phyloP scores from a whole-genome alignment of 2,329 filamentous ascomycete species.

The Talaromyces sp. region DNA sequence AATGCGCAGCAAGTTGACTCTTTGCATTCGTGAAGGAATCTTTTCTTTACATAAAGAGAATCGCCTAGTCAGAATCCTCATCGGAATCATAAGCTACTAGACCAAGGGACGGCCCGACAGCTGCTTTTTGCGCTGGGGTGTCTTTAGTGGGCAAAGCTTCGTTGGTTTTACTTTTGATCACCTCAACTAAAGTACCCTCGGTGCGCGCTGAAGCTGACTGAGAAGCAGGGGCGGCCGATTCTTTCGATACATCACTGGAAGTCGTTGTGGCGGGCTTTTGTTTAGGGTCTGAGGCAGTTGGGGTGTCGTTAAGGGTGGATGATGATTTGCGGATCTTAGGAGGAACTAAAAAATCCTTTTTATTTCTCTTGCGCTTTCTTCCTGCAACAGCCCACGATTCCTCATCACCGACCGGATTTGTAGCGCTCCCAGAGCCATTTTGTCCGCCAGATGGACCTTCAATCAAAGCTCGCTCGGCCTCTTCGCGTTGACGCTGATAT shows the following conservation, averaged over 20 bases:
- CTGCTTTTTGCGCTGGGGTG: constrained; percentile 19
- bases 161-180: not conserved
- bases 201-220: not conserved
- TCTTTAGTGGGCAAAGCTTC: not conserved
- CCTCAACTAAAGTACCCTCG: not conserved
- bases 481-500: constrained; percentile 59
- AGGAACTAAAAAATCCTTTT: constrained; percentile 37
- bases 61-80: constrained; percentile 31
- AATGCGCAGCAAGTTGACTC: not conserved
- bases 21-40: not conserved
- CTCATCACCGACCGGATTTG: constrained; percentile 32
- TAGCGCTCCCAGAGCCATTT: constrained; percentile 15
- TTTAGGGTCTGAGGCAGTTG: constrained; percentile 17
- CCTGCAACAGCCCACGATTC: constrained; percentile 50
- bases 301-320: constrained; percentile 22
- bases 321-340: constrained; percentile 45
- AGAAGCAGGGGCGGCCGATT: not conserved
- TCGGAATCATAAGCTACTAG: constrained; percentile 41
- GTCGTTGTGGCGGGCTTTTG: not conserved
- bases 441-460: constrained; percentile 36
- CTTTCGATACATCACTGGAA: constrained; percentile 1
- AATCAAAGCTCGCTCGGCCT: constrained; percentile 52
- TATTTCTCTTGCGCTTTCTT: constrained; percentile 54
- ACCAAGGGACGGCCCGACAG: constrained; percentile 30
- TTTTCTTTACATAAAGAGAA: not conserved